Percentiles rank a stretch among this genome's conserved stretches.
These are phyloP conservation scores for Clavariopsis aquatica DNA, from an alignment of 495 filamentous ascomycete species.

Conservation along the genomic window DNA sequence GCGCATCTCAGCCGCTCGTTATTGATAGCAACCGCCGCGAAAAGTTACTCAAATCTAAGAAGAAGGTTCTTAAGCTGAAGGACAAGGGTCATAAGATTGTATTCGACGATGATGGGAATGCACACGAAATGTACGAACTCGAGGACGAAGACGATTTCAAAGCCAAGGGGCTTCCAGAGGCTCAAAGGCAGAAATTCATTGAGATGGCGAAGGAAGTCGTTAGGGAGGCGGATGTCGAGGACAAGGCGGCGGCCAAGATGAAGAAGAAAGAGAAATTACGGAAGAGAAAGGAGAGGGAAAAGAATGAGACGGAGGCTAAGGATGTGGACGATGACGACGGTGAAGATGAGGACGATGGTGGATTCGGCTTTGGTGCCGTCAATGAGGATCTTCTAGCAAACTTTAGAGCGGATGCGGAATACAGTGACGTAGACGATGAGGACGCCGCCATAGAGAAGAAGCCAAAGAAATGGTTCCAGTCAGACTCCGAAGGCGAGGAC, in stretches of 20 bases:
- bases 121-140: conserved; percentile 84
- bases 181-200: conserved; percentile 75
- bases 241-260: conserved; percentile 76
- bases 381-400: conserved; percentile 40
- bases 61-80: conserved; percentile 85
- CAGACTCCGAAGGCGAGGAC: conserved; percentile 34
- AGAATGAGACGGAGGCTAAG: conserved; percentile 47
- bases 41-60: conserved; percentile 91
- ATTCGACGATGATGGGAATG: conserved; percentile 87
- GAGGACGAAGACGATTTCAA: conserved; percentile 79
- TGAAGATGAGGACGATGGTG: conserved; percentile 39
- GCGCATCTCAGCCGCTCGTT: conserved; percentile 62
- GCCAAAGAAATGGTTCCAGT: conserved; percentile 51
- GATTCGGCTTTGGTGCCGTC: conserved; percentile 42
- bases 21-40: conserved; percentile 92
- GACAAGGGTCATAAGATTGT: conserved; percentile 79
- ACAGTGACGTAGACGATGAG: conserved; percentile 45
- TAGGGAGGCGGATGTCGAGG: conserved; percentile 72
- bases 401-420: conserved; percentile 47
- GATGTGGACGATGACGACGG: conserved; percentile 43
- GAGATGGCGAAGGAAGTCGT: conserved; percentile 70
- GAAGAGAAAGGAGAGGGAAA: conserved; percentile 78
- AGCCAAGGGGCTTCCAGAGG: conserved; percentile 68
- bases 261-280: conserved; percentile 85
- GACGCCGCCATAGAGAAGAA: conserved; percentile 37